Conservation (phyloP, 1,139 yeast species). For the Zygosaccharomyces pseudobailii region DNA sequence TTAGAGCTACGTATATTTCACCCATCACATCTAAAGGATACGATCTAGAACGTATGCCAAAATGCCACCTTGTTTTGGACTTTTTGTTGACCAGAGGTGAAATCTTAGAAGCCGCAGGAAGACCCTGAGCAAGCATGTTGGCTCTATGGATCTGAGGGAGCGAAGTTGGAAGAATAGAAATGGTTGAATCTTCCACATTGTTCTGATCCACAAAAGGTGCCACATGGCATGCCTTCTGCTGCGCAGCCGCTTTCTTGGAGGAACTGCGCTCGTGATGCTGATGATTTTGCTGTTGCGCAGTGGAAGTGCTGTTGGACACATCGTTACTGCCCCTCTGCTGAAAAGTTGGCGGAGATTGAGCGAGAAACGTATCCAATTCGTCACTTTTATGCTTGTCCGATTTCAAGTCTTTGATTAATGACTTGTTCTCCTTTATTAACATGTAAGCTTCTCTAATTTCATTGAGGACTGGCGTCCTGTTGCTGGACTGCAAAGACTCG, state of each 20-base stretch:
- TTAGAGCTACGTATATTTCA: slow-evolving; percentile 90
- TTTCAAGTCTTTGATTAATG: slow-evolving; percentile 61
- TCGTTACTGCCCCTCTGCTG: slow-evolving; percentile 22
- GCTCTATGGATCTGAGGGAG: slow-evolving; percentile 94
- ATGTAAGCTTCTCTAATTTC: slow-evolving; percentile 92
- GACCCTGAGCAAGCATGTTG: slow-evolving; percentile 66
- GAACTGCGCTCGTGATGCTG: slow-evolving; percentile 5
- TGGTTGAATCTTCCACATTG: slow-evolving; percentile 46
- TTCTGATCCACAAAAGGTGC: slow-evolving; percentile 27
- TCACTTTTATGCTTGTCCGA: slow-evolving; percentile 43
- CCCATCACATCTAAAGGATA: slow-evolving; percentile 99
- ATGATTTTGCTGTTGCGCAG: slow-evolving; percentile 7
- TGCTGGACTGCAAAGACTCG: slow-evolving; percentile 54
- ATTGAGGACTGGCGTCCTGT: slow-evolving; percentile 45
- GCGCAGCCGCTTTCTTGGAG: slow-evolving; percentile 18
- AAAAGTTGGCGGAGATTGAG: slow-evolving; percentile 30
- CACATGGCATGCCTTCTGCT: slow-evolving; percentile 34
- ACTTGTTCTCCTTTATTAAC: slow-evolving; percentile 78
- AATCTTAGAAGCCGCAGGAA: slow-evolving; percentile 50
- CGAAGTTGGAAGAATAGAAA: slow-evolving; percentile 89
- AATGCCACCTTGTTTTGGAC: slow-evolving; percentile 96
- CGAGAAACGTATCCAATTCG: slow-evolving; percentile 39
- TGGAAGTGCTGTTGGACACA: slow-evolving; percentile 11
- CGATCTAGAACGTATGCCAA: slow-evolving; percentile 93
- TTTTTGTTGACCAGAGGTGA: slow-evolving; percentile 76